These are phyloP conservation scores for Hibiscus trionum DNA, from an alignment of 345 rosid species.

Conservation along the genomic window DNA sequence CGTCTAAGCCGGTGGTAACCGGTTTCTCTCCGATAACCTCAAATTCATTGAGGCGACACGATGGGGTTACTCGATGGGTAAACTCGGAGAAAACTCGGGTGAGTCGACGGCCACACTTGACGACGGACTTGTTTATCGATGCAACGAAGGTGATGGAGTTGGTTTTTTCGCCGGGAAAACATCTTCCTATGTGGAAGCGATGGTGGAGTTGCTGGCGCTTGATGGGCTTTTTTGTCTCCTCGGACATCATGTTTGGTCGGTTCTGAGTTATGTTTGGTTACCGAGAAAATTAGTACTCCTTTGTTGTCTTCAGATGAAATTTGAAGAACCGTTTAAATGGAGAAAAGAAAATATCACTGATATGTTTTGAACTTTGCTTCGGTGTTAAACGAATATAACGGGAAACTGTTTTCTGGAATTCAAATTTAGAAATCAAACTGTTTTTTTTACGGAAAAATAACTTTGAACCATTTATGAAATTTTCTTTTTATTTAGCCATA, in stretches of 20 bases:
- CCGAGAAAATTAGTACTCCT: background rate
- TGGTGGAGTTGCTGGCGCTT: constrained; percentile 17
- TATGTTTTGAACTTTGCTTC: background rate
- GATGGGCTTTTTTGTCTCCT: constrained; percentile 26
- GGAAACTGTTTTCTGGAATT: background rate
- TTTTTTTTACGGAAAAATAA: background rate
- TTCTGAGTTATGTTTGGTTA: background rate
- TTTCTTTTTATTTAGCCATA: background rate
- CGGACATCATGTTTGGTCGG: constrained; percentile 35
- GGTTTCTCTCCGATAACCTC: constrained; percentile 21
- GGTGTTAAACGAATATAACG: background rate
- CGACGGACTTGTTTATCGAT: constrained; percentile 50
- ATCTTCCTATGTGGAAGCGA: constrained; percentile 26
- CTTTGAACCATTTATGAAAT: background rate
- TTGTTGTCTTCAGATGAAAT: background rate
- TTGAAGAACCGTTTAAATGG: background rate
- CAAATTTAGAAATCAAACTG: background rate
- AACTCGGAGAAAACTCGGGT: constrained; percentile 50
- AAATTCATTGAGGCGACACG: background rate
- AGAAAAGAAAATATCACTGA: background rate
- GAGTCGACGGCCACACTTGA: constrained; percentile 54
- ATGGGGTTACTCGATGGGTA: constrained; percentile 33
- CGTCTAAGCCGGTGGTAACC: background rate
- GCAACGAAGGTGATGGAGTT: constrained; percentile 38
- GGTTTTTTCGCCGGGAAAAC: constrained; percentile 15